A percentile compares a stretch with the other conserved stretches of the same genome.
phyloP scores from a whole-genome alignment of 2,329 filamentous ascomycete genomes.

The Ophiostoma triangulosporum region DNA sequence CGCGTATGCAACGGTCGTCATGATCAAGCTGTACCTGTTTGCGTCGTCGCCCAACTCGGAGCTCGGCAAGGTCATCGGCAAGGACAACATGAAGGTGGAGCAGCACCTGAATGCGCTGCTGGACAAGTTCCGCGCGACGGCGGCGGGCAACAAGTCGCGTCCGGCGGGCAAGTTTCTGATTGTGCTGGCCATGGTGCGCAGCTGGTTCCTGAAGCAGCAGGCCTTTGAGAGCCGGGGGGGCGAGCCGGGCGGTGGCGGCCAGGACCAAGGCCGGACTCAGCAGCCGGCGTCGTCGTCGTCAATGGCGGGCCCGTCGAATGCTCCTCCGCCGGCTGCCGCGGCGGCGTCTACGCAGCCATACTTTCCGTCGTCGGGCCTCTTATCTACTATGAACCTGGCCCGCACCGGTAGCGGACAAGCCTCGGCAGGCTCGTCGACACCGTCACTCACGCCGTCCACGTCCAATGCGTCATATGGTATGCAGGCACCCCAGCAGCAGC shows the following conservation, averaged over 20 bases:
- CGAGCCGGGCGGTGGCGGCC: neutral
- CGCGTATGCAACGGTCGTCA: constrained; percentile 55
- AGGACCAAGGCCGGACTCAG: neutral
- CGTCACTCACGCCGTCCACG: neutral
- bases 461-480: neutral
- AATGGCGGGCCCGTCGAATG: no score
- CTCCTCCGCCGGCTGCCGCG: neutral
- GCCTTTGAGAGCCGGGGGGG: neutral
- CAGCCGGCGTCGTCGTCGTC: neutral
- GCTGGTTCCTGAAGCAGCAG: constrained; percentile 47
- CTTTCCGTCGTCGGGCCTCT: neutral
- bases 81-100: constrained; percentile 50
- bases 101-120: constrained; percentile 58
- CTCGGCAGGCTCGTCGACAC: neutral
- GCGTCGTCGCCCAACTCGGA: constrained; percentile 49
- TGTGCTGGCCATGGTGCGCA: constrained; percentile 55
- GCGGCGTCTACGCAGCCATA: neutral
- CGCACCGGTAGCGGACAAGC: neutral
- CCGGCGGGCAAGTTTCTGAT: constrained; percentile 58
- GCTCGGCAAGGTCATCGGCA: constrained; percentile 56
- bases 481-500: neutral
- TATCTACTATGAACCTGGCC: neutral
- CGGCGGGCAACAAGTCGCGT: constrained; percentile 48
- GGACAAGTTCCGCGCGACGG: constrained; percentile 50
- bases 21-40: constrained; percentile 58